Evolutionary conservation across 1,284 basidiomycete genomes (phyloP), one percentile per base, ranked within the genome.

Genomic region (Ceratobasidium sp.): DNA sequence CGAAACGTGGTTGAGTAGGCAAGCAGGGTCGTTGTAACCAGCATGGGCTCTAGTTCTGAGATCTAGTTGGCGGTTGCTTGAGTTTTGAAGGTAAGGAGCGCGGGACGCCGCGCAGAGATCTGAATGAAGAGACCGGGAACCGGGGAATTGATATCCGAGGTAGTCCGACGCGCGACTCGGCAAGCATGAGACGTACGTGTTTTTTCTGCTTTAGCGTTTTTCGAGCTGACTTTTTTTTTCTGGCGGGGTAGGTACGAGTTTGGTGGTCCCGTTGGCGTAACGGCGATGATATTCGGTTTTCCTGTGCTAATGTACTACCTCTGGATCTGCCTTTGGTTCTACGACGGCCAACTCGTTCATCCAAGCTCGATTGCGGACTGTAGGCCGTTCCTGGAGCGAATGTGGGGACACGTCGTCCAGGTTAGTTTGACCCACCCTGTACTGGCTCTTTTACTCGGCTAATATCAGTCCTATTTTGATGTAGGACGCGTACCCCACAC

Each of bases 271-370:
- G 88, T 89, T 85, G 97, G 98, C 68, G 96, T 97, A 59, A 86
- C 92, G 8, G 94, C 93, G 38, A 99, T 99, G 88, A 99, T 99
- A 94, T 89, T 93, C 46, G 92, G 94, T 69, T 99, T 99, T 85
- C 97, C 97, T 0, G 85, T 92, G 57, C 88, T 95, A 79, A 96
- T 96, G 96, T 99, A 99, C 86, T 99, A 99, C 87, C 91, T 99
- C 81, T 99, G 96, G 95, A 96, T 96, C 81, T 99, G 98, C 83
- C 89, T 99, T 55, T 96, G 94, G 91, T 98, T 96, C 86, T 97
- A 99, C 84, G 94, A 98, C 81, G 97, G 97, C 75, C 88, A 90
- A 81, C 87, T 98, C 55, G 91, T 94, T 20, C 86, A 90, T 81
- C 96, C 96, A 0, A 87, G 86, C 48, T 93, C 93, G 12, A 77